Conservation (phyloP, 2,329 filamentous ascomycete genomes). For the Epichloe scottii region DNA sequence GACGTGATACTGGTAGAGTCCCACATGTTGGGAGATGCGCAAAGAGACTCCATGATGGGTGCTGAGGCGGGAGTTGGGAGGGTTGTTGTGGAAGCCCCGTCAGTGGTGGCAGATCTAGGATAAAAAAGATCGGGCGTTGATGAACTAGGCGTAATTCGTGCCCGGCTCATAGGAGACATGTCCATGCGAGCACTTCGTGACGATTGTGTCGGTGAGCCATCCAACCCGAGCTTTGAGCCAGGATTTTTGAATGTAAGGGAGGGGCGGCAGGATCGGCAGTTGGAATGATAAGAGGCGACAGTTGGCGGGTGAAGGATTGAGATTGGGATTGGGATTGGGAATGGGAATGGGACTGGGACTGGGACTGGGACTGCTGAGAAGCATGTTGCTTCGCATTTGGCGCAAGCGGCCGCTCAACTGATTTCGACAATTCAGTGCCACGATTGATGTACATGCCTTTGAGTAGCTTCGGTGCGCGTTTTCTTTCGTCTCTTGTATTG, state of each 20-base stretch:
- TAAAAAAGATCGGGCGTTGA: constrained; percentile 27
- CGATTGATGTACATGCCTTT: constrained; percentile 2
- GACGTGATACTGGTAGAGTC: constrained; percentile 16
- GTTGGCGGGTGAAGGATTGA: constrained; percentile 13
- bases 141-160: constrained; percentile 25
- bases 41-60: constrained; percentile 26
- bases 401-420: constrained; percentile 12
- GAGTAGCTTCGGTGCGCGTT: constrained; percentile 6
- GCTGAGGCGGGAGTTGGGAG: constrained; percentile 38
- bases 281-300: constrained; percentile 47
- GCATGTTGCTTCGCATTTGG: constrained; percentile 17
- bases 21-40: constrained; percentile 32
- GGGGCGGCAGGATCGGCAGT: constrained; percentile 5
- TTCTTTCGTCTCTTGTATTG: constrained; percentile 2
- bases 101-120: constrained; percentile 30
- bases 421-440: constrained; percentile 12
- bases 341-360: constrained; percentile 19
- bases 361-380: constrained; percentile 26
- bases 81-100: constrained; percentile 24
- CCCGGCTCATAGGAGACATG: constrained; percentile 33
- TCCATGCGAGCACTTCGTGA: constrained; percentile 30
- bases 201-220: constrained; percentile 29
- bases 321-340: constrained; percentile 25
- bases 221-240: constrained; percentile 32
- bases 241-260: constrained; percentile 22